Evolutionary conservation across 2,329 filamentous ascomycete species (phyloP).

Genomic region (Apiospora koreana): DNA sequence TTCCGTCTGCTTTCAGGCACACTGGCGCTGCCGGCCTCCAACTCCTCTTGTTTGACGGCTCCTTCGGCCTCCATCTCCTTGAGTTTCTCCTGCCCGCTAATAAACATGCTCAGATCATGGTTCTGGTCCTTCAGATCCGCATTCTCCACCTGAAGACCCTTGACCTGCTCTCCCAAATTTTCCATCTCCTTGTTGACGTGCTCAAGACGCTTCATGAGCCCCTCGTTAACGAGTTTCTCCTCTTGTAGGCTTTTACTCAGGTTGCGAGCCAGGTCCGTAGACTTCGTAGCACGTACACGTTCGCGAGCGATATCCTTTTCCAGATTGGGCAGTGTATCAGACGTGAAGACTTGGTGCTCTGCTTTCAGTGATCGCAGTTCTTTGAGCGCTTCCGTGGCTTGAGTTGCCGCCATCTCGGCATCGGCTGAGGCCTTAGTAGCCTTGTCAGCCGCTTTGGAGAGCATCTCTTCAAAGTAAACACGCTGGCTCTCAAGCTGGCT

Average conservation of each 20-base stretch:
- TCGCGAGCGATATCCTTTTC: slow-evolving; percentile 74
- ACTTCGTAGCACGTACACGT: slow-evolving; percentile 67
- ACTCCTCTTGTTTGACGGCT: slow-evolving; percentile 64
- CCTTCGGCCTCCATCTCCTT: slow-evolving; percentile 67
- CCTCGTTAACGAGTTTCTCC: slow-evolving; percentile 82
- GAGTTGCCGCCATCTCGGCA: slow-evolving; percentile 61
- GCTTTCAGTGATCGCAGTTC: slow-evolving; percentile 54
- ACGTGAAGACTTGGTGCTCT: slow-evolving; percentile 52
- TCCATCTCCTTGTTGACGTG: slow-evolving; percentile 67
- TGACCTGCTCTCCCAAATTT: slow-evolving; percentile 56
- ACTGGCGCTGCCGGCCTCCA: slow-evolving; percentile 71
- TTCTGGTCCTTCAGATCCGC: slow-evolving; percentile 83
- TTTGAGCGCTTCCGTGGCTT: slow-evolving; percentile 49
- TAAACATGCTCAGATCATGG: slow-evolving; percentile 83
- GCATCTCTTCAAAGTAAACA: slow-evolving; percentile 89
- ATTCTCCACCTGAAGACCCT: slow-evolving; percentile 61
- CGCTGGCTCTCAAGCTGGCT: slow-evolving; percentile 92
- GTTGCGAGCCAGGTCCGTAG: slow-evolving; percentile 73
- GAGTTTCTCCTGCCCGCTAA: slow-evolving; percentile 80
- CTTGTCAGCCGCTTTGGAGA: slow-evolving; percentile 88
- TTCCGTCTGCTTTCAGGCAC: slow-evolving; percentile 52
- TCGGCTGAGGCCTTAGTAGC: slow-evolving; percentile 70
- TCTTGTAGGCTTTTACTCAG: slow-evolving; percentile 78
- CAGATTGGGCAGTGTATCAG: slow-evolving; percentile 63
- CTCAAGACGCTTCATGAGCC: slow-evolving; percentile 79